Evolutionary conservation across 805 yeast species (phyloP).

Genomic region (Kodamaea hsintzibuensis): DNA sequence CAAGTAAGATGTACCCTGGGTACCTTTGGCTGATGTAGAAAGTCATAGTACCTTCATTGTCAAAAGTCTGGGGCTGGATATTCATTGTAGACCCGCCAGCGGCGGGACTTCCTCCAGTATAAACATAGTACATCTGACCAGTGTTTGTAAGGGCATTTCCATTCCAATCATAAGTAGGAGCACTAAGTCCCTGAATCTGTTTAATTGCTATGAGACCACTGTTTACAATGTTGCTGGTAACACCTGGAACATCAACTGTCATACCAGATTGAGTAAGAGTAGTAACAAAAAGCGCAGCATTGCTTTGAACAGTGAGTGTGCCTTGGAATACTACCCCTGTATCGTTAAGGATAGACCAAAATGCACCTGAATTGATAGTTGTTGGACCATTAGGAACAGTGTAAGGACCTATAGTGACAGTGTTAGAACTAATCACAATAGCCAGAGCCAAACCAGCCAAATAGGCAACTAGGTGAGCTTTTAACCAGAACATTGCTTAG

Average conservation of each 20-base stretch:
- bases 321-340: conserved; percentile 14
- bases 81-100: conserved; percentile 2
- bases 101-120: conserved; percentile 9
- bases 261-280: conserved; percentile 8
- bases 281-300: conserved; percentile 17
- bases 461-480: too few relatives aligned
- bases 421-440: too few relatives aligned
- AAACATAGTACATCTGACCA: conserved; percentile 12
- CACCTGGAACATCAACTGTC: conserved; percentile 9
- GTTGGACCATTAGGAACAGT: not conserved
- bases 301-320: conserved; percentile 10
- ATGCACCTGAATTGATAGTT: conserved; percentile 15
- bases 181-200: conserved; percentile 10
- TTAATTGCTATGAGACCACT: conserved; percentile 18
- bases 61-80: not conserved
- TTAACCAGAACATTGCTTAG: too few relatives aligned
- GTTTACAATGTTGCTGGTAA: conserved; percentile 14
- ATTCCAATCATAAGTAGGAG: conserved; percentile 9
- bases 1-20: conserved; percentile 10
- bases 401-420: not conserved
- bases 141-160: conserved; percentile 8
- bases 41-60: conserved; percentile 22
- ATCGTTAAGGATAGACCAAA: conserved; percentile 17
- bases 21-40: conserved; percentile 17
- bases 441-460: too few relatives aligned